These are phyloP conservation scores for Akanthomyces dipterigenus DNA, from an alignment of 2,329 filamentous ascomycete species.

Conservation along the genomic window DNA sequence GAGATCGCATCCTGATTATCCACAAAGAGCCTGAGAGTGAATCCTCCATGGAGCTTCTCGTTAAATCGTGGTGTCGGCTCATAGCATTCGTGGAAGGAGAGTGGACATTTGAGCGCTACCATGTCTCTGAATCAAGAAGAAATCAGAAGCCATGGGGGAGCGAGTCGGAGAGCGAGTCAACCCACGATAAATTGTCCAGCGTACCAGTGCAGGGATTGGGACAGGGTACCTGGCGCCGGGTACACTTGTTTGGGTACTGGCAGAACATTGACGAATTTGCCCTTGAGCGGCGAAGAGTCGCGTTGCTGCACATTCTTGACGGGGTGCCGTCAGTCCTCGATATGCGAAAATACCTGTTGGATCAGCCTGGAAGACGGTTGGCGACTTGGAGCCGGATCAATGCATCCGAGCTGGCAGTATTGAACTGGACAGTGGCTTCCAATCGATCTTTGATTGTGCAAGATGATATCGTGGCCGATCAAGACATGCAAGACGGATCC, in stretches of 20 bases:
- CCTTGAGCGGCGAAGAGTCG: conserved; percentile 8
- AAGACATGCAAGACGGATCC: no score
- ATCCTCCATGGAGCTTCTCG: not conserved
- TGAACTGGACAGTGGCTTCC: conserved; percentile 86
- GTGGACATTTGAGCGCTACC: not conserved
- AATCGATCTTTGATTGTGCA: conserved; percentile 83
- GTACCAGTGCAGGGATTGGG: not conserved
- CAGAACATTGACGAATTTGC: conserved; percentile 20
- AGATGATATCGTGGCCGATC: conserved; percentile 42
- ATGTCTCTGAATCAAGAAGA: not conserved
- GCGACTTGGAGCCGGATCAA: conserved; percentile 49
- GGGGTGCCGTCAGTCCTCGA: conserved; percentile 54
- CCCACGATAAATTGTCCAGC: not conserved
- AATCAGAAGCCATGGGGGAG: accelerated
- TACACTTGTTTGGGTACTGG: conserved; percentile 19
- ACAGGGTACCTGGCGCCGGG: not conserved
- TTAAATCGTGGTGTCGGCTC: conserved; percentile 5
- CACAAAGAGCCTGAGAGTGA: not conserved
- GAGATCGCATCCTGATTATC: not conserved
- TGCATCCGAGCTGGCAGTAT: conserved; percentile 56
- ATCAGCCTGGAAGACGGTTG: conserved; percentile 32
- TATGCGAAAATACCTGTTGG: conserved; percentile 46
- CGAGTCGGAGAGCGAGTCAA: not conserved
- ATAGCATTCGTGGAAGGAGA: not conserved
- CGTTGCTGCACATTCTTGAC: conserved; percentile 43